These are phyloP conservation scores for Bonia amplexicaulis DNA, from an alignment of 176 grass and related monocot species.

Conservation along the genomic window DNA sequence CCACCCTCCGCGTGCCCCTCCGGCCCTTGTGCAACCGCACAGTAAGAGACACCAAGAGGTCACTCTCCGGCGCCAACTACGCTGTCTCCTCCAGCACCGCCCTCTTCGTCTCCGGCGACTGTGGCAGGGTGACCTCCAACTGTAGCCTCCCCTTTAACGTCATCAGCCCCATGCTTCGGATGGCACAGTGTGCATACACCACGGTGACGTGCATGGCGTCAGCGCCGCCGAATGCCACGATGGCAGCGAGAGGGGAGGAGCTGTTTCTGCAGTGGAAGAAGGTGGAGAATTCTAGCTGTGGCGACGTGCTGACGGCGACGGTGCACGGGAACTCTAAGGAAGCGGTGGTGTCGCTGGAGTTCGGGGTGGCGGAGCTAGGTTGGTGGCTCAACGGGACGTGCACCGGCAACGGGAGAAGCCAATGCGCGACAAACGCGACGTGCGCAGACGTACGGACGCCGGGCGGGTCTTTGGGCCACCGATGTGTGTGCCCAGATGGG, in stretches of 20 bases:
- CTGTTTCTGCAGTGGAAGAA: not conserved
- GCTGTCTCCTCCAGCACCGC: conserved; percentile 31
- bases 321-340: not conserved
- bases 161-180: not conserved
- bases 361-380: conserved; percentile 35
- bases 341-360: not conserved
- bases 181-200: not conserved
- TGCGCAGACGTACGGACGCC: not conserved
- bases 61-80: conserved; percentile 37
- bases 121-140: accelerated
- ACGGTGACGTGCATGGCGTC: conserved; percentile 18
- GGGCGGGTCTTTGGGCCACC: not conserved
- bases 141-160: not conserved
- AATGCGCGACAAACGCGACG: conserved; percentile 40
- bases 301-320: conserved; percentile 22
- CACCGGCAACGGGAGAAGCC: not conserved
- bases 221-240: not conserved
- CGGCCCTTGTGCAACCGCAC: conserved; percentile 31
- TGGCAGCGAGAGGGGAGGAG: accelerated
- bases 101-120: conserved; percentile 34
- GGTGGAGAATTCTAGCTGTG: not conserved
- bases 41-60: not conserved
- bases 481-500: conserved; percentile 32
- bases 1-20: conserved; percentile 22
- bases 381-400: conserved; percentile 78